Conservation (phyloP, 805 yeast genomes). For the Hanseniaspora pseudoguilliermondii region DNA sequence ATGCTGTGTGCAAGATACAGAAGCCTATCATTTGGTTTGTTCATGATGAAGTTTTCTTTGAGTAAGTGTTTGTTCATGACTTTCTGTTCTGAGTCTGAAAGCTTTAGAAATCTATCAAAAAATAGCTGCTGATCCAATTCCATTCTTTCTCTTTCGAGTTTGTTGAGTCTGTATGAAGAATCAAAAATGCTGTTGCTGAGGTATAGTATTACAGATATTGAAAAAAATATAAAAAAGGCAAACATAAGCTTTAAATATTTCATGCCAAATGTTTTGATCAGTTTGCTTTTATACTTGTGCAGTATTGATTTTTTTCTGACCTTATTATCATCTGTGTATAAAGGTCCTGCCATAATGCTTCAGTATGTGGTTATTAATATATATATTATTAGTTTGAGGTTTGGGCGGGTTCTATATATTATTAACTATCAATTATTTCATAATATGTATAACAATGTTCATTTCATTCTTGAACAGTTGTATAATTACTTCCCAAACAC, state of each 20-base stretch:
- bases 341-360: not conserved
- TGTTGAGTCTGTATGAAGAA: not conserved
- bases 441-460: too few species aligned
- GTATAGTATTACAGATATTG: not conserved
- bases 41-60: constrained; percentile 3
- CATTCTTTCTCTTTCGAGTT: not conserved
- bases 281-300: not conserved
- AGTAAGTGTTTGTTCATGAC: not conserved
- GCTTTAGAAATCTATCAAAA: not conserved
- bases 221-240: not conserved
- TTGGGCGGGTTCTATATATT: too few species aligned
- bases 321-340: not conserved
- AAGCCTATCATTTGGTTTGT: constrained; percentile 1
- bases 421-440: too few species aligned
- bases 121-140: not conserved
- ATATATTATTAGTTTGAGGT: too few species aligned
- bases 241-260: not conserved
- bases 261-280: not conserved
- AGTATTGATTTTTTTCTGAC: not conserved
- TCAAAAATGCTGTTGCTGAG: not conserved
- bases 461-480: too few species aligned
- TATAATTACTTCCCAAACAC: too few species aligned
- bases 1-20: constrained; percentile 1
- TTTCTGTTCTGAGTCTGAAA: constrained; percentile 1
- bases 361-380: too few species aligned